Conservation (phyloP, 805 yeast species). For the Lachancea kluyveri region DNA sequence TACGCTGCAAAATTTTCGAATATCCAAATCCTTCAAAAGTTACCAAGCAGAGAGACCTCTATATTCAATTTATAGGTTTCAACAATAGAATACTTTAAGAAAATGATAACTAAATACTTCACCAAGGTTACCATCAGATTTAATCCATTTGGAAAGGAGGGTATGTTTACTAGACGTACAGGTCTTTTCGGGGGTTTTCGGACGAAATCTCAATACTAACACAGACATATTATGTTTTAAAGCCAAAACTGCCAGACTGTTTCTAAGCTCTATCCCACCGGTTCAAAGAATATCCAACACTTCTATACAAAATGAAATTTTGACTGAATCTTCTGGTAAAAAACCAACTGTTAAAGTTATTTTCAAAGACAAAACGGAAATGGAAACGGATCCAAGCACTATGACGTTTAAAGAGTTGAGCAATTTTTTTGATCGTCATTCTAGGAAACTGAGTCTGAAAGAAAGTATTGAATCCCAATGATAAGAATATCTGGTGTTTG, state of each 20-base stretch:
- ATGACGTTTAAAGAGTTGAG: slow-evolving; percentile 55
- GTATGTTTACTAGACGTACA: slow-evolving; percentile 30
- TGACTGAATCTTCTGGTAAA: slow-evolving; percentile 39
- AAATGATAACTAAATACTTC: slow-evolving; percentile 88
- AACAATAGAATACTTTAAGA: too few species aligned
- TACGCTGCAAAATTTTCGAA: too few species aligned
- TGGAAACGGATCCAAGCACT: slow-evolving; percentile 59
- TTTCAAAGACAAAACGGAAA: slow-evolving; percentile 70
- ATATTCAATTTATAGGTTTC: too few species aligned
- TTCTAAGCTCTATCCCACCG: slow-evolving; percentile 78
- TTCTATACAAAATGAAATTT: slow-evolving; percentile 55
- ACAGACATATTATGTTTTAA: neutral
- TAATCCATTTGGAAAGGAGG: slow-evolving; percentile 67
- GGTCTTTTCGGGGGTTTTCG: too few species aligned
- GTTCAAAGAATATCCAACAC: slow-evolving; percentile 52
- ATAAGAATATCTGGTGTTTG: neutral
- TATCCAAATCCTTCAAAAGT: too few species aligned
- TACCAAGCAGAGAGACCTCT: too few species aligned
- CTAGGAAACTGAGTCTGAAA: slow-evolving; percentile 67
- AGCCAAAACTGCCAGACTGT: slow-evolving; percentile 75
- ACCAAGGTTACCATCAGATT: slow-evolving; percentile 69
- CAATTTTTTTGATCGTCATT: slow-evolving; percentile 70
- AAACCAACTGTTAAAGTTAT: slow-evolving; percentile 66
- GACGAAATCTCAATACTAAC: slow-evolving; percentile 3
- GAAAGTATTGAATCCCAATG: slow-evolving; percentile 49